Evolutionary conservation across 306 rosid species (phyloP).

Genomic region (Dalbergia oliveri): DNA sequence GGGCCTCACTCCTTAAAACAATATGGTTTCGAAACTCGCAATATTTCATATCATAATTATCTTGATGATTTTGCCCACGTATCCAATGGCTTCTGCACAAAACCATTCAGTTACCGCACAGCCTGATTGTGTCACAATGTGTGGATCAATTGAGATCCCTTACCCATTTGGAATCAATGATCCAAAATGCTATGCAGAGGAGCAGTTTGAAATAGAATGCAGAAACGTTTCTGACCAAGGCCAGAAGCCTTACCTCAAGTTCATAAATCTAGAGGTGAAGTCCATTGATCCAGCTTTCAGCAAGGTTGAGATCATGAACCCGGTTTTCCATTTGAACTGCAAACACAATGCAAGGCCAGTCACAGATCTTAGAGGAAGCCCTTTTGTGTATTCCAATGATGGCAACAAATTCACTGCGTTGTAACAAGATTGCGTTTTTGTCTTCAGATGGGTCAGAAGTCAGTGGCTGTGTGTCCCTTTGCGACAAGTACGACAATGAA

Average conservation of each 20-base stretch:
- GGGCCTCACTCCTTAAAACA: no score
- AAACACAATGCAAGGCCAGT: no score
- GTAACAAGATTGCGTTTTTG: slow-evolving; percentile 38
- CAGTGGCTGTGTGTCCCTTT: slow-evolving; percentile 51
- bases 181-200: slow-evolving; percentile 8
- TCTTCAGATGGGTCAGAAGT: slow-evolving; percentile 25
- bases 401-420: slow-evolving; percentile 27
- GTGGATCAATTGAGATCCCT: slow-evolving; percentile 42
- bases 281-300: neutral
- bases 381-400: slow-evolving; percentile 43
- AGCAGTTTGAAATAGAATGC: slow-evolving; percentile 16
- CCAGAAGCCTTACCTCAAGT: slow-evolving; percentile 11
- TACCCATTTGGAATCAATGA: slow-evolving; percentile 51
- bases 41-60: neutral
- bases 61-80: neutral
- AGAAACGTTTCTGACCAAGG: neutral
- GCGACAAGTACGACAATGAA: slow-evolving; percentile 8
- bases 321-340: slow-evolving; percentile 1
- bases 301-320: slow-evolving; percentile 21
- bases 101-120: neutral
- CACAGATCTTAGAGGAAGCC: slow-evolving; percentile 35
- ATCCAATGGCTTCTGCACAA: neutral
- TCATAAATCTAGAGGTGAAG: slow-evolving; percentile 13
- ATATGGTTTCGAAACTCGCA: neutral
- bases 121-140: slow-evolving; percentile 32